Evolutionary conservation across 345 rosid species (phyloP).

Genomic region (Diplotaxis tenuifolia): DNA sequence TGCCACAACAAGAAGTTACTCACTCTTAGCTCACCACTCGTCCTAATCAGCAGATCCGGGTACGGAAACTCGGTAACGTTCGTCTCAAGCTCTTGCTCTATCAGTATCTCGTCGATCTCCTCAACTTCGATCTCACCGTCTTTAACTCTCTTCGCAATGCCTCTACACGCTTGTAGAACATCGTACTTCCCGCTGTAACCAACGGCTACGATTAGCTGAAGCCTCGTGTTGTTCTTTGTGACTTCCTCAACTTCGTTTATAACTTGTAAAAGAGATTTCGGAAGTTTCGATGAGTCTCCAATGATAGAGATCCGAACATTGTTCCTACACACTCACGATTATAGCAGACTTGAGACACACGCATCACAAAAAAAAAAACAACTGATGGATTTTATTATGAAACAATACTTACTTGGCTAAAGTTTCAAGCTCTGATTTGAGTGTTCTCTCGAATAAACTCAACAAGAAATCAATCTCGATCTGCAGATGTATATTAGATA

Average conservation of each 20-base stretch:
- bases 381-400: background rate
- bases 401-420: slow-evolving; percentile 43
- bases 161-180: slow-evolving; percentile 62
- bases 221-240: slow-evolving; percentile 48
- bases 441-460: slow-evolving; percentile 56
- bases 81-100: slow-evolving; percentile 65
- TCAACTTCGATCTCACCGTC: slow-evolving; percentile 48
- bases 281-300: slow-evolving; percentile 65
- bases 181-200: slow-evolving; percentile 83
- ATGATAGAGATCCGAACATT: slow-evolving; percentile 45
- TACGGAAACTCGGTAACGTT: slow-evolving; percentile 58
- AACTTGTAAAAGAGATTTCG: slow-evolving; percentile 38
- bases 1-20: slow-evolving; percentile 89
- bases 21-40: slow-evolving; percentile 73
- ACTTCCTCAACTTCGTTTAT: slow-evolving; percentile 49
- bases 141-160: slow-evolving; percentile 54
- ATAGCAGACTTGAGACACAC: background rate
- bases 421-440: slow-evolving; percentile 43
- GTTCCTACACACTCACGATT: slow-evolving; percentile 20
- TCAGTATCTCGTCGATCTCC: slow-evolving; percentile 53
- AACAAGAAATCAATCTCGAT: slow-evolving; percentile 67
- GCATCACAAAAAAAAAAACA: background rate
- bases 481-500: slow-evolving; percentile 35
- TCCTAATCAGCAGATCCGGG: slow-evolving; percentile 74
- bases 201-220: slow-evolving; percentile 69